phyloP scores from a whole-genome alignment of 176 grass and related monocot genomes.

The Stipa capillata region DNA sequence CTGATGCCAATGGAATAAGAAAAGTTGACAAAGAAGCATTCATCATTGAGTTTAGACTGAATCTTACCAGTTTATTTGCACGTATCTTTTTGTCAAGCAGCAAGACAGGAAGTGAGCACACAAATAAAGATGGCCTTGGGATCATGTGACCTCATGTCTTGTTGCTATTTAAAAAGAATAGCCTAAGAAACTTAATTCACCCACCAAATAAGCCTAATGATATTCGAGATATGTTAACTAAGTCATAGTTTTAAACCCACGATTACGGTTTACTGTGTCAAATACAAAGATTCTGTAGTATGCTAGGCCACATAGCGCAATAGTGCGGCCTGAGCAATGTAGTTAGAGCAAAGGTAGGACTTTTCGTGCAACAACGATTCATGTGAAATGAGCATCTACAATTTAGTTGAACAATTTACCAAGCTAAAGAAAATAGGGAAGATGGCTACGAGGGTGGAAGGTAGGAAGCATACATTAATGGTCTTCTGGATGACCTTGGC shows the following conservation, averaged over 20 bases:
- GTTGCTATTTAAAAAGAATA: background rate
- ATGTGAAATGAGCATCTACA: background rate
- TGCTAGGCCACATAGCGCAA: too few species aligned
- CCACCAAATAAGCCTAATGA: too few species aligned
- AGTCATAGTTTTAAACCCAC: background rate
- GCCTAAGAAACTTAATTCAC: too few species aligned
- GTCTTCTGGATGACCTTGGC: constrained; percentile 70
- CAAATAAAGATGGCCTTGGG: background rate
- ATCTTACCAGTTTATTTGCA: constrained; percentile 24
- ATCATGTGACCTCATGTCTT: too few species aligned
- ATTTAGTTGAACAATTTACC: background rate
- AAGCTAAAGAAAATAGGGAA: background rate
- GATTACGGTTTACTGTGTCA: background rate
- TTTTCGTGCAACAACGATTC: background rate
- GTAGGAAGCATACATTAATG: constrained; percentile 40
- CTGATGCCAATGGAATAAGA: background rate
- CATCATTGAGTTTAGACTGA: background rate
- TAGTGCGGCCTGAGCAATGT: too few species aligned
- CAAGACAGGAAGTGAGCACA: background rate
- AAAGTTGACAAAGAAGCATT: background rate
- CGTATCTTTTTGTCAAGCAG: background rate
- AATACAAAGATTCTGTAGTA: background rate
- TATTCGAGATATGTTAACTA: background rate
- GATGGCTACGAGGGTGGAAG: background rate
- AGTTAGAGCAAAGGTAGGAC: background rate